phyloP scores from a whole-genome alignment of 2,329 filamentous ascomycete genomes.

The Colletotrichum euphorbiae region DNA sequence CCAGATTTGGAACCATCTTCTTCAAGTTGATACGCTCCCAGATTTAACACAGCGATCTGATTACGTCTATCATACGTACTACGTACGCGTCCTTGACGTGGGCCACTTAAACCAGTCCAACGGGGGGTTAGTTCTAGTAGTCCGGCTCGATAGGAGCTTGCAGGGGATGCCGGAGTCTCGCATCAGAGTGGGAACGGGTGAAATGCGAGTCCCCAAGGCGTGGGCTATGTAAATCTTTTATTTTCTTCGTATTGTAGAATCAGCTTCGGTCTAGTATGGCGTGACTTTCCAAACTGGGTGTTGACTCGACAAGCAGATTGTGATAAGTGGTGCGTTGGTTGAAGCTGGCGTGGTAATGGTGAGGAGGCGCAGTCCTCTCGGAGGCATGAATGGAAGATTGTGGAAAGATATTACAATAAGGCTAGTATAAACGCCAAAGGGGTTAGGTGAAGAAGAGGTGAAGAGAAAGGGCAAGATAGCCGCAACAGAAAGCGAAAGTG shows the following conservation, averaged over 20 bases:
- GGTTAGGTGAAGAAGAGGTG: background rate
- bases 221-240: constrained; percentile 6
- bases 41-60: constrained; percentile 28
- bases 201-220: constrained; percentile 5
- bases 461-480: background rate
- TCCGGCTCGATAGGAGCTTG: constrained; percentile 8
- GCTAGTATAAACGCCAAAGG: background rate
- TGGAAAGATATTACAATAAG: constrained; percentile 18
- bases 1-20: constrained; percentile 36
- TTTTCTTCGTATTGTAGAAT: too few relatives aligned
- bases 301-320: constrained; percentile 1
- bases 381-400: constrained; percentile 27
- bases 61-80: constrained; percentile 35
- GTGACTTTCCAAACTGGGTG: constrained; percentile 4
- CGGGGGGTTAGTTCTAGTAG: constrained; percentile 6
- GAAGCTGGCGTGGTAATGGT: background rate
- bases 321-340: background rate
- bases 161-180: constrained; percentile 24
- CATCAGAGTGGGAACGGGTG: background rate
- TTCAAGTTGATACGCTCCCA: constrained; percentile 34
- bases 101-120: constrained; percentile 24
- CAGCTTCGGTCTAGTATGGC: constrained; percentile 16
- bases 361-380: constrained; percentile 33
- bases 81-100: constrained; percentile 32
- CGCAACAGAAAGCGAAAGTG: background rate